Evolutionary conservation across 2,329 filamentous ascomycete genomes (phyloP).

Genomic region (Stachybotrys elegans): DNA sequence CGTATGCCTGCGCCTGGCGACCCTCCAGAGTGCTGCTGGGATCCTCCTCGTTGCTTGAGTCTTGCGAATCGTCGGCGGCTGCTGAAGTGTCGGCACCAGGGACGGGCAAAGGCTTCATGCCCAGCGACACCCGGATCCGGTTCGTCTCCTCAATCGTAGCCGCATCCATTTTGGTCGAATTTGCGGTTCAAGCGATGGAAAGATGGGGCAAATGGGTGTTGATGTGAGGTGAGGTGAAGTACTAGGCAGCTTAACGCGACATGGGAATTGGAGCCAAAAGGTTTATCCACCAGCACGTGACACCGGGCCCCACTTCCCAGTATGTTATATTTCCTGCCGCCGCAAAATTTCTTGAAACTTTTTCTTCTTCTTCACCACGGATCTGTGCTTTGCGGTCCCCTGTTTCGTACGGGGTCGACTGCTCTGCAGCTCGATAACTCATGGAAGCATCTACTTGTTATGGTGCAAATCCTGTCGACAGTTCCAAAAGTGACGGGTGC

Average conservation of each 20-base stretch:
- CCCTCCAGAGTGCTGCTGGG: slow-evolving; percentile 78
- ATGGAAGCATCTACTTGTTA: slow-evolving; percentile 71
- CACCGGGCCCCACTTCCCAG: too few species aligned
- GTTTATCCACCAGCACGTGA: too few species aligned
- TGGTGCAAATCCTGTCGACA: slow-evolving; percentile 95
- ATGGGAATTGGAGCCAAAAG: too few species aligned
- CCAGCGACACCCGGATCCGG: slow-evolving; percentile 81
- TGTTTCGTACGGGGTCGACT: slow-evolving; percentile 66
- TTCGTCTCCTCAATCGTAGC: slow-evolving; percentile 90
- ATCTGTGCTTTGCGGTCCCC: slow-evolving; percentile 85
- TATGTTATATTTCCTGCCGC: too few species aligned
- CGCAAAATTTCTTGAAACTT: slow-evolving; percentile 27
- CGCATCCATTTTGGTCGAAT: slow-evolving; percentile 47
- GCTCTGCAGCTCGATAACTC: slow-evolving; percentile 77
- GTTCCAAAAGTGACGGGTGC: slow-evolving; percentile 75
- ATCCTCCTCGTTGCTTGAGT: slow-evolving; percentile 60
- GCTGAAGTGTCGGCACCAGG: slow-evolving; percentile 54
- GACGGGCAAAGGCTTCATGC: slow-evolving; percentile 83
- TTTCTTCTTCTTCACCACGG: slow-evolving; percentile 46
- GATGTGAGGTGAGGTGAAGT: too few species aligned
- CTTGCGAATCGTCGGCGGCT: slow-evolving; percentile 43
- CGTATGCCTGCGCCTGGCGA: slow-evolving; percentile 65
- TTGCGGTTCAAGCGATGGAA: too few species aligned
- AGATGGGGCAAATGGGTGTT: too few species aligned
- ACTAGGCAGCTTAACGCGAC: too few species aligned